Evolutionary conservation across 2,329 filamentous ascomycete species (phyloP).

Genomic region (Zymoseptoria ardabiliae): DNA sequence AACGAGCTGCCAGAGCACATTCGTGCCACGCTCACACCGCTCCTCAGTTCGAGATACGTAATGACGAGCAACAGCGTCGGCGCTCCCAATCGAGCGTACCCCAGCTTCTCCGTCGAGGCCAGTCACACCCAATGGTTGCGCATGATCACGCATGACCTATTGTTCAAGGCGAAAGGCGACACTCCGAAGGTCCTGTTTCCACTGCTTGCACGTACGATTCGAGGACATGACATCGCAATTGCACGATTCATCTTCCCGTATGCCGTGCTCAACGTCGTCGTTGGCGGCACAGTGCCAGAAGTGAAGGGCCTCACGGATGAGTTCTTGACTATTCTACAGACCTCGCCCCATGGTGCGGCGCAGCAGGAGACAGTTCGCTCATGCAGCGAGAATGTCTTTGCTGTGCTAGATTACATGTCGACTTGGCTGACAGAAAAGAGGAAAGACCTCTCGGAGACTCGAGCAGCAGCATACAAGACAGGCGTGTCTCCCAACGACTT

Average conservation of each 20-base stretch:
- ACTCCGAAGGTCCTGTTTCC: constrained; percentile 74
- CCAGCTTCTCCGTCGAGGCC: constrained; percentile 63
- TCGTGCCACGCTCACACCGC: constrained; percentile 77
- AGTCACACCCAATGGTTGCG: constrained; percentile 77
- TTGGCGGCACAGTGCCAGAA: constrained; percentile 61
- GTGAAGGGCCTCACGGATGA: constrained; percentile 63
- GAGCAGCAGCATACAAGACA: constrained; percentile 37
- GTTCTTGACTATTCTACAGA: constrained; percentile 63
- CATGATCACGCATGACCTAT: constrained; percentile 69
- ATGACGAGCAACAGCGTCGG: constrained; percentile 44
- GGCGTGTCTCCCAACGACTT: constrained; percentile 39
- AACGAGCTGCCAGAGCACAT: constrained; percentile 66
- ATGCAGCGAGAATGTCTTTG: constrained; percentile 89
- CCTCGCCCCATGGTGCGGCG: constrained; percentile 48
- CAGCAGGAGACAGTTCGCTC: constrained; percentile 70
- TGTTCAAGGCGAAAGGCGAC: constrained; percentile 67
- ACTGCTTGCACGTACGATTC: constrained; percentile 72
- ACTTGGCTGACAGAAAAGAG: constrained; percentile 80
- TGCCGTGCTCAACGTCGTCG: constrained; percentile 71
- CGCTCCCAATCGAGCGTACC: constrained; percentile 49
- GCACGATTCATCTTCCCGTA: constrained; percentile 86
- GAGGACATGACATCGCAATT: constrained; percentile 77
- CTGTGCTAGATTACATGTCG: constrained; percentile 83
- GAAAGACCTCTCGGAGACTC: constrained; percentile 38
- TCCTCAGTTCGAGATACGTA: constrained; percentile 74